These are phyloP conservation scores for Oldenlandia corymbosa DNA, from an alignment of 257 asterid genomes.

Conservation along the genomic window DNA sequence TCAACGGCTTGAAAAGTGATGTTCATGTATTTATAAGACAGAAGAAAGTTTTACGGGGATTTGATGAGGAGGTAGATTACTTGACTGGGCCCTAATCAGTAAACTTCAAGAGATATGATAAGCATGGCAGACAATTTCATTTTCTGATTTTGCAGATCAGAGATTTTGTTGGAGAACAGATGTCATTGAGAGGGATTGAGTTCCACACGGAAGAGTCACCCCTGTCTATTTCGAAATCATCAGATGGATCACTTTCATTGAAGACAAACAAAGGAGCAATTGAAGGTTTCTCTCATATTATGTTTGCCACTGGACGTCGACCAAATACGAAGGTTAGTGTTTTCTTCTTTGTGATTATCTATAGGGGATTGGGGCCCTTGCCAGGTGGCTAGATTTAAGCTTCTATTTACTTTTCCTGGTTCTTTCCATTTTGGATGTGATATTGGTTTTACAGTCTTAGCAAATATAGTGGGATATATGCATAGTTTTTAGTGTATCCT, in stretches of 20 bases:
- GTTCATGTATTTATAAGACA: constrained; percentile 96
- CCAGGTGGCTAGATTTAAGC: neutral
- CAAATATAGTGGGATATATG: too few species aligned
- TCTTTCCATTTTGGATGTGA: neutral
- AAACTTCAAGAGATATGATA: constrained; percentile 1
- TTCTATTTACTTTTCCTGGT: neutral
- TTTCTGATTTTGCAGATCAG: constrained; percentile 56
- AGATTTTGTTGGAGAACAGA: constrained; percentile 87
- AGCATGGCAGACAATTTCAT: constrained; percentile 14
- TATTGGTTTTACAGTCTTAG: neutral
- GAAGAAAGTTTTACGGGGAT: constrained; percentile 84
- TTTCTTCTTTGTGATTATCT: neutral
- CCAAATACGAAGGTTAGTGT: constrained; percentile 73
- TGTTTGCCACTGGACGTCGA: constrained; percentile 92
- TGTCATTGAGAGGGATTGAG: constrained; percentile 82
- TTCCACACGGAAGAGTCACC: constrained; percentile 83
- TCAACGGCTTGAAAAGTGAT: constrained; percentile 76
- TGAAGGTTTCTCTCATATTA: constrained; percentile 86
- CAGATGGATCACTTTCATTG: constrained; percentile 74
- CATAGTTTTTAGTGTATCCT: too few species aligned
- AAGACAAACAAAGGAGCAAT: constrained; percentile 82
- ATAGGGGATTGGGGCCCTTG: neutral
- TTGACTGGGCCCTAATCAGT: neutral
- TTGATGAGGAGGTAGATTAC: constrained; percentile 78
- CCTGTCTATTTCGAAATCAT: constrained; percentile 65